Conservation (phyloP, 176 grass and related monocot species). For the Zizania latifolia region DNA sequence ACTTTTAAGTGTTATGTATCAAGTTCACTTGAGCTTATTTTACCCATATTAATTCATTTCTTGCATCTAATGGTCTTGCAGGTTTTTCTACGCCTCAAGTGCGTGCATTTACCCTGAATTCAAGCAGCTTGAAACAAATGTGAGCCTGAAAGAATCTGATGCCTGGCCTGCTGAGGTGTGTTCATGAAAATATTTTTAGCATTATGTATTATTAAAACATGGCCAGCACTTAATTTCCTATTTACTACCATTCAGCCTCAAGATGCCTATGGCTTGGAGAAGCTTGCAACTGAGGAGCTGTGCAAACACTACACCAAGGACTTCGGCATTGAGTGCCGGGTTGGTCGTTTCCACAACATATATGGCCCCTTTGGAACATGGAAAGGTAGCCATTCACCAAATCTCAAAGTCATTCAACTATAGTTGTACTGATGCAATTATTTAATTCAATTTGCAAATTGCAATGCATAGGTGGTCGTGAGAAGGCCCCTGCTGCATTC, state of each 20-base stretch:
- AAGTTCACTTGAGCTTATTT: background rate
- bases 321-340: slow-evolving; percentile 68
- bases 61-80: slow-evolving; percentile 15
- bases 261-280: slow-evolving; percentile 94
- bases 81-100: slow-evolving; percentile 86
- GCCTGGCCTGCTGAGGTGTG: slow-evolving; percentile 88
- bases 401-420: background rate
- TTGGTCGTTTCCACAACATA: slow-evolving; percentile 86
- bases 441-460: background rate
- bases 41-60: background rate
- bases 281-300: slow-evolving; percentile 77
- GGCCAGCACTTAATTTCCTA: background rate
- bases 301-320: slow-evolving; percentile 96
- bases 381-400: slow-evolving; percentile 50
- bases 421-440: background rate
- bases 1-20: background rate
- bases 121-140: slow-evolving; percentile 86
- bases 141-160: slow-evolving; percentile 88
- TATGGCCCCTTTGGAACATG: slow-evolving; percentile 93
- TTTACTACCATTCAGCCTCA: slow-evolving; percentile 49
- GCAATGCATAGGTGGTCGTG: slow-evolving; percentile 51
- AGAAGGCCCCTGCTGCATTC: slow-evolving; percentile 89
- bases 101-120: slow-evolving; percentile 92
- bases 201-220: background rate
- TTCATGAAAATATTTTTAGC: background rate